These are phyloP conservation scores for Pezicula neosporulosa DNA, from an alignment of 2,329 filamentous ascomycete species.

Conservation along the genomic window DNA sequence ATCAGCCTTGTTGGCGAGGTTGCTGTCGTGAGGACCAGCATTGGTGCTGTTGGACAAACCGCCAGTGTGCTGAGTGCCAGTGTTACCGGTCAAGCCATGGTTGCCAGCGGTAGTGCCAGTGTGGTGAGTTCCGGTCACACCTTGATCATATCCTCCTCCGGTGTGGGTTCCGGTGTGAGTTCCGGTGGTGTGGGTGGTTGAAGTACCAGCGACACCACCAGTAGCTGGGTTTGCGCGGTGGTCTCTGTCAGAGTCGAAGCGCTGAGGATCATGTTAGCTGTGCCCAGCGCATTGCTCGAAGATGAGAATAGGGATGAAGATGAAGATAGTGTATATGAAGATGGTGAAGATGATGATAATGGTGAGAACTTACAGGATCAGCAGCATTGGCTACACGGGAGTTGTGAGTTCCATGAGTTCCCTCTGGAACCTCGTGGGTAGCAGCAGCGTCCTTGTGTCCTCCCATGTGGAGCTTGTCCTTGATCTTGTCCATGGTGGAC, in stretches of 20 bases:
- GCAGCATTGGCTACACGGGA: not conserved
- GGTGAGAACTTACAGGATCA: not conserved
- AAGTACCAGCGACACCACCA: not conserved
- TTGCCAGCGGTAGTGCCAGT: conserved; percentile 3
- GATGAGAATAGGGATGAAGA: conserved; percentile 4
- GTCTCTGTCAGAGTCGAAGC: conserved; percentile 45
- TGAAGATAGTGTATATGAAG: no score
- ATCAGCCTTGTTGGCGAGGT: conserved; percentile 42
- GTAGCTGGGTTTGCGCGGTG: conserved; percentile 24
- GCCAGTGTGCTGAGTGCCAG: conserved; percentile 4
- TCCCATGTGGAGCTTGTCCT: conserved; percentile 42
- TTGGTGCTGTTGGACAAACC: conserved; percentile 27
- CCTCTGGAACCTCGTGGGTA: conserved; percentile 3
- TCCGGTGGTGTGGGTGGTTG: conserved; percentile 5
- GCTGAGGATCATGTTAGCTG: conserved; percentile 44
- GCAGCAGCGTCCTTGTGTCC: conserved; percentile 37
- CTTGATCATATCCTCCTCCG: not conserved
- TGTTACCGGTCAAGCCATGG: conserved; percentile 3
- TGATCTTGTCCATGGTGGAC: conserved; percentile 5
- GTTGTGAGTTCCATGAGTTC: conserved; percentile 4
- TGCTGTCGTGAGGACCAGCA: conserved; percentile 31
- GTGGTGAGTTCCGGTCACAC: conserved; percentile 37
- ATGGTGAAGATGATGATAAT: not conserved
- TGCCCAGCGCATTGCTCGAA: conserved; percentile 1
- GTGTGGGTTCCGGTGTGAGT: conserved; percentile 10